Conservation (phyloP, 208 protist genomes). For the Naegleria gruberi region DNA sequence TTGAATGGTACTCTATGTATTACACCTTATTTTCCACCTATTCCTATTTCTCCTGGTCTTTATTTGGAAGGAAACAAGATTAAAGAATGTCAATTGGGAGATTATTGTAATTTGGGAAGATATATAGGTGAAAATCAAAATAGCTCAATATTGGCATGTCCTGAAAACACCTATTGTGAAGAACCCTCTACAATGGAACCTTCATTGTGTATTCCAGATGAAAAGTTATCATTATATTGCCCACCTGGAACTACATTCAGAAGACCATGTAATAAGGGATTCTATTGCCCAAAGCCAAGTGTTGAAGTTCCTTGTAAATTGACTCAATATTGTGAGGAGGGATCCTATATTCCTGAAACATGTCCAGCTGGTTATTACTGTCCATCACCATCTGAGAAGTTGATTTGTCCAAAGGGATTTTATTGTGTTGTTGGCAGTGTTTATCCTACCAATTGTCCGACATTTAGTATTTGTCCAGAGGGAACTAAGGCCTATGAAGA, state of each 20-base stretch:
- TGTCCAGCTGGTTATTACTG: not conserved
- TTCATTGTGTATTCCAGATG: not conserved
- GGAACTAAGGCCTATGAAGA: not conserved
- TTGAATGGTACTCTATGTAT: not conserved
- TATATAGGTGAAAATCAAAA: not conserved
- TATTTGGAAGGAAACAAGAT: not conserved
- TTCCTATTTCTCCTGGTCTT: not conserved
- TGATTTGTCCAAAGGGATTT: not conserved
- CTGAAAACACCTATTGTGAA: not conserved
- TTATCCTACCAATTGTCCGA: not conserved
- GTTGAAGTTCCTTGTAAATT: not conserved
- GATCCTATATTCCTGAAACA: not conserved
- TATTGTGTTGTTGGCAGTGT: not conserved
- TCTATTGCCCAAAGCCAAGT: not conserved
- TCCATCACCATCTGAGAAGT: not conserved
- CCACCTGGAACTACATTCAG: not conserved
- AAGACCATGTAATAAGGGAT: not conserved
- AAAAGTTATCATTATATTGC: not conserved
- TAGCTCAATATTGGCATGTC: not conserved
- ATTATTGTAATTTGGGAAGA: not conserved
- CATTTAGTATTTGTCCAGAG: not conserved
- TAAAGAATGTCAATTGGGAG: not conserved
- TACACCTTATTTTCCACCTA: not conserved
- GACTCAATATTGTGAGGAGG: not conserved
- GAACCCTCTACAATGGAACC: not conserved